Conservation (phyloP, 164 flowering plant genomes). For the Vitis labrusca region DNA sequence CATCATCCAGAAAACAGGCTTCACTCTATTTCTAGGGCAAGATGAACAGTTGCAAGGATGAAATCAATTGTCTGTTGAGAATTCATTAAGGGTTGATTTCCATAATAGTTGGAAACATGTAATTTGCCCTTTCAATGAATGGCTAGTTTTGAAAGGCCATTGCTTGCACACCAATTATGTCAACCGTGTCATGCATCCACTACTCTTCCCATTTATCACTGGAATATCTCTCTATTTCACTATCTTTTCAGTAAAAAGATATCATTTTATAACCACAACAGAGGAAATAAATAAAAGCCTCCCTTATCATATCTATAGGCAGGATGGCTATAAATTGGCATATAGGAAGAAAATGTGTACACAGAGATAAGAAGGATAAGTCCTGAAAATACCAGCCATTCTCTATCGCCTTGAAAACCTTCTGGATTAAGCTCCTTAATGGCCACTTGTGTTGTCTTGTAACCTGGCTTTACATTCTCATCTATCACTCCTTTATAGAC, state of each 20-base stretch:
- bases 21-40: no score
- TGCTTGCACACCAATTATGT: neutral
- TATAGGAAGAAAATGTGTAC: neutral
- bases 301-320: no score
- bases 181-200: neutral
- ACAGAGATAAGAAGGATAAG: slow-evolving; percentile 5
- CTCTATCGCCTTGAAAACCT: slow-evolving; percentile 89
- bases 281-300: no score
- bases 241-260: neutral
- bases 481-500: slow-evolving; percentile 91
- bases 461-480: slow-evolving; percentile 71
- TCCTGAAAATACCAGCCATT: slow-evolving; percentile 79
- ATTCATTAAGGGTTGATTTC: no score
- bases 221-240: neutral
- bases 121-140: neutral
- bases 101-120: no score
- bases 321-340: neutral
- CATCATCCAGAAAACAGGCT: no score
- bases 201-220: neutral
- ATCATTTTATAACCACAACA: neutral
- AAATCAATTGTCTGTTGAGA: no score
- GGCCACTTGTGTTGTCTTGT: slow-evolving; percentile 66
- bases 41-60: no score
- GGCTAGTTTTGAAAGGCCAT: neutral
- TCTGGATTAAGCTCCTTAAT: slow-evolving; percentile 84